Percentiles rank a stretch among this genome's conserved stretches.
Evolutionary conservation across 2,329 filamentous ascomycete species (phyloP).

Genomic region (Esteya vermicola): DNA sequence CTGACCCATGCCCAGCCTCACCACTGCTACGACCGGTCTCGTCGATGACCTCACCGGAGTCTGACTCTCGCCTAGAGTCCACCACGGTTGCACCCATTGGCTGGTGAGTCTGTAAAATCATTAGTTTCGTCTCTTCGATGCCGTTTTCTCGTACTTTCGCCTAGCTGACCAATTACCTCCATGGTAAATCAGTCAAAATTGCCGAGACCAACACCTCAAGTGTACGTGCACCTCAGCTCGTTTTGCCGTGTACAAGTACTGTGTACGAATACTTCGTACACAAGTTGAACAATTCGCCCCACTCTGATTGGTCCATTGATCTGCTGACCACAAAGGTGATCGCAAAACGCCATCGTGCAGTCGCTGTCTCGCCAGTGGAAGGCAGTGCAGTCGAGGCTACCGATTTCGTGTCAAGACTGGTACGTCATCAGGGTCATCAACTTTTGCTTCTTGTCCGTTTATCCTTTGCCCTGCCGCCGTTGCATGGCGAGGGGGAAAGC

Average conservation of each 20-base stretch:
- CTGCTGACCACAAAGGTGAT: slow-evolving; percentile 20
- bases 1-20: no score
- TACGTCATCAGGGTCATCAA: no score
- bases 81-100: no score
- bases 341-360: slow-evolving; percentile 20
- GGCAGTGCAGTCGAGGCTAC: slow-evolving; percentile 16
- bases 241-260: not conserved
- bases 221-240: slow-evolving; percentile 18
- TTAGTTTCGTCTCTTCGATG: not conserved
- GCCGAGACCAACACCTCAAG: slow-evolving; percentile 32
- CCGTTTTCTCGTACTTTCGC: not conserved
- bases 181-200: slow-evolving; percentile 23
- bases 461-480: no score
- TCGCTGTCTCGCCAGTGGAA: slow-evolving; percentile 15
- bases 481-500: not conserved
- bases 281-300: no score
- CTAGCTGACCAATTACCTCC: not conserved
- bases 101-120: not conserved
- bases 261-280: no score
- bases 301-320: no score
- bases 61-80: no score
- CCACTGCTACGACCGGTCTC: no score
- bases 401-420: slow-evolving; percentile 18
- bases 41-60: no score
- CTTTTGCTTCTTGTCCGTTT: no score